Base-by-base conservation (phyloP, 2,329 filamentous ascomycete genomes). In the Beauveria pseudobassiana region DNA sequence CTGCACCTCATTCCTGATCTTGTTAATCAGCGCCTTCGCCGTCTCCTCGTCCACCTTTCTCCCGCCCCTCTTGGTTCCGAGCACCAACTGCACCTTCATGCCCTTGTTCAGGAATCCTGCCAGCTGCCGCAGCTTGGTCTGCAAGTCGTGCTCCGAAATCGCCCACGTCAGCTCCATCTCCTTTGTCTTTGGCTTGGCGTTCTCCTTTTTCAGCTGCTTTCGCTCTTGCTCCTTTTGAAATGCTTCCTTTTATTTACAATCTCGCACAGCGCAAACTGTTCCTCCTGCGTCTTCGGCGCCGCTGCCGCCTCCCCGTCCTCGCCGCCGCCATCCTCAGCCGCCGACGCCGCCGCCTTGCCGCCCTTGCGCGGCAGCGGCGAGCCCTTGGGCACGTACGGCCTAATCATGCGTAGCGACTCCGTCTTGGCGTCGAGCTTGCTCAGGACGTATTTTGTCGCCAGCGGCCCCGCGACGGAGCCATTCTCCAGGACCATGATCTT, bases 111-210 rank as follows among this genome's bases (percentile, higher is more conserved):
- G 71, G 71, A 96, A 96, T 59, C 77, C 80, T 64, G 75, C 75
- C 68, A 93, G 72, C 75, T 86, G 84, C 69, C 82, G 82, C 72
- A 95, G 72, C 70, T 87, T 84, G 72, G 90, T 87, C n/a, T 76
- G 76, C 58, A 96, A 73, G 76, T 97, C 93, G 70, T 93, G 83
- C 14, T 74, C 70, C 64, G 86, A 87, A 69, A 96, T 96, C 40
- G 88, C 87, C 93, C 93, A 98, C 73, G 91, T 93, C 68, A 98
- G 68, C 76, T 97, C 93, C n/a, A 97, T 74, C 70, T 88, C 87
- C 77, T 97, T 97, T 18, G 74, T 71, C 65, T 78, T 80, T 42
- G 76, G 63, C 65, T 73, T 72, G 64, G 75, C 69, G 67, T 68
- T 67, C 63, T 77, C 75, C 51, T 77, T 77, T 65, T 71, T 77